Evolutionary conservation across 495 filamentous ascomycete species (phyloP).

Genomic region (Tirmania nivea): DNA sequence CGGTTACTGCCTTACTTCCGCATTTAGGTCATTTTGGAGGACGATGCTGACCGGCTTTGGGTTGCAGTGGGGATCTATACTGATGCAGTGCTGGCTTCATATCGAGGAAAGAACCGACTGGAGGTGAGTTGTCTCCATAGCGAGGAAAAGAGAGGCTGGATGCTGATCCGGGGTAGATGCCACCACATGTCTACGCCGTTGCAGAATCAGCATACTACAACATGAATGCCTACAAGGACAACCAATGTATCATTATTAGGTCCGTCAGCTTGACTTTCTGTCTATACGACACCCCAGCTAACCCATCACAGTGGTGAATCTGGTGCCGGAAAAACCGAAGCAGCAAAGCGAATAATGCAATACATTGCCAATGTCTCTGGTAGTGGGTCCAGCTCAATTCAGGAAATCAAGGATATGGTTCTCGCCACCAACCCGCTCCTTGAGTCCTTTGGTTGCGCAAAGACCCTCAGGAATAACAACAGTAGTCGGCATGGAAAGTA

Average conservation of each 20-base stretch:
- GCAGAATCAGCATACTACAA: constrained; percentile 96
- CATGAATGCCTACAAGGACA: constrained; percentile 98
- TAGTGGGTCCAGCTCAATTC: constrained; percentile 72
- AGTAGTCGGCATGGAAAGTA: constrained; percentile 98
- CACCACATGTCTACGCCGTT: constrained; percentile 94
- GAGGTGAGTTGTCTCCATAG: constrained; percentile 31
- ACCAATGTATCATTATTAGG: constrained; percentile 98
- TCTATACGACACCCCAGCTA: too few relatives aligned
- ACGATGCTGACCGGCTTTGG: constrained; percentile 5
- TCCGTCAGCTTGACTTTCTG: neutral
- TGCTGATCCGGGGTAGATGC: constrained; percentile 13
- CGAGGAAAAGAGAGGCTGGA: neutral
- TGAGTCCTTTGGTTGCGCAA: constrained; percentile 96
- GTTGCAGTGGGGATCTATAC: constrained; percentile 82
- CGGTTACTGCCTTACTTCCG: constrained; percentile 15
- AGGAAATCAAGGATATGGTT: constrained; percentile 97
- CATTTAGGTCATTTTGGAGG: neutral
- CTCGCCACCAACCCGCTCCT: constrained; percentile 91
- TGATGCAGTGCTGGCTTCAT: constrained; percentile 70
- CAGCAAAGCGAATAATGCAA: constrained; percentile 97
- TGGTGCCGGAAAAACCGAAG: constrained; percentile 97
- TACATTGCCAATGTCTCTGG: constrained; percentile 96
- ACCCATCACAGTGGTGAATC: constrained; percentile 45
- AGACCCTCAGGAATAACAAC: constrained; percentile 96
- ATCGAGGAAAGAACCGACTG: constrained; percentile 87